Base-by-base conservation (phyloP, 768 basidiomycete species). In the Gloeophyllum trabeum region DNA sequence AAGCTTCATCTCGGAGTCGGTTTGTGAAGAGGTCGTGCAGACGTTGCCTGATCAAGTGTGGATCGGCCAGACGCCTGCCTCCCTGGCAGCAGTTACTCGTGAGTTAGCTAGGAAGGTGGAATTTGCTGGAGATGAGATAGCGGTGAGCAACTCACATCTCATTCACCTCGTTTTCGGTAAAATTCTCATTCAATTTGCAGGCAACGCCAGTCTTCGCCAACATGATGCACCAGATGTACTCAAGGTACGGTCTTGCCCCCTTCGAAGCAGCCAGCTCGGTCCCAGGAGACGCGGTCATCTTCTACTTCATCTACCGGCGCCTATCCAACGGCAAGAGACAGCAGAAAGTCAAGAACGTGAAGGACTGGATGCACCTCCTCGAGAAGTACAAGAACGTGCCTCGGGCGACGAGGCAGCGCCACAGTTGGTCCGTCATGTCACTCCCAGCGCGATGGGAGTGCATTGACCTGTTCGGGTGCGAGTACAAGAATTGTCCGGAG, bases 241-340 rank as follows among this genome's bases (percentile, higher is more conserved):
- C 39, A 4, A 54, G 47, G 20, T 57, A 60, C 43, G 54, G 55
- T 19, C 40, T 56, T 6, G 48, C 39, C 20, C 50, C 57, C 2
- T 56, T 60, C 43, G 51, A 52, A n/a, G 24, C 40, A 6, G 57
- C 51, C 25, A 45, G 45, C 30, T 41, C 35, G 6, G 37, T 48
- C 34, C 46, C 46, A 19, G 35, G 43, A 14, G 19, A 10, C 30
- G 20, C 46, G 6, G 51, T 58, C 43, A 32, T 32, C 28, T 54
- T 60, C 44, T 52, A 56, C 45, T 60, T 54, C 46, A 39, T 60
- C 16, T 43, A 46, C n/a, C 52, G 51, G 32, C 53, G 48, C 30
- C 47, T 56, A 40, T 43, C 51, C 16, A n/a, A n/a, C n/a, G n/a
- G n/a, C n/a, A 32, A 32, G 16, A 10, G 28, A 16, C 10, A 32